phyloP scores from a whole-genome alignment of 2,329 filamentous ascomycete genomes.

The Aspergillus hortae region DNA sequence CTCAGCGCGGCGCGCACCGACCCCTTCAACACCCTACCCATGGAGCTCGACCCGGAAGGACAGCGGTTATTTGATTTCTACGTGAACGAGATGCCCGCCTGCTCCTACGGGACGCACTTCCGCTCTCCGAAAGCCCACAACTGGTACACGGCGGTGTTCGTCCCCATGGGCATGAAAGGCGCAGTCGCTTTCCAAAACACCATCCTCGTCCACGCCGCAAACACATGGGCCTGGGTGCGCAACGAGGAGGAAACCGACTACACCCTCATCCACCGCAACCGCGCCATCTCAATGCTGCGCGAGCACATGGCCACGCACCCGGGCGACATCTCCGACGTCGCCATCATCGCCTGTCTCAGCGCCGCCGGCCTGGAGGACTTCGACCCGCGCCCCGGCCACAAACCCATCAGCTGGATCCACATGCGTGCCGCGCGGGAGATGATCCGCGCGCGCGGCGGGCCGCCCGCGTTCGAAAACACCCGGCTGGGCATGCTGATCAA shows the following conservation, averaged over 20 bases:
- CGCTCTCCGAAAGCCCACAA: slow-evolving; percentile 33
- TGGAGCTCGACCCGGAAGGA: slow-evolving; percentile 29
- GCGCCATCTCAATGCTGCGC: slow-evolving; percentile 31
- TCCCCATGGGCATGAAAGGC: slow-evolving; percentile 40
- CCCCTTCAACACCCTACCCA: slow-evolving; percentile 35
- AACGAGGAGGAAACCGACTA: slow-evolving; percentile 29
- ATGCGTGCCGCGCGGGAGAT: slow-evolving; percentile 38
- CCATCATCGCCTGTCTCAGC: slow-evolving; percentile 38
- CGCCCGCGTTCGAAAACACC: slow-evolving; percentile 33
- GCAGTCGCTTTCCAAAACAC: slow-evolving; percentile 37
- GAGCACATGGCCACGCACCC: slow-evolving; percentile 30
- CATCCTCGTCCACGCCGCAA: slow-evolving; percentile 37
- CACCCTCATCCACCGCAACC: slow-evolving; percentile 30
- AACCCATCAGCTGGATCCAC: slow-evolving; percentile 37
- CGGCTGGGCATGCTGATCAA: slow-evolving; percentile 40
- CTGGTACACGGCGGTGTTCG: slow-evolving; percentile 38
- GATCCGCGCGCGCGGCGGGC: slow-evolving; percentile 36
- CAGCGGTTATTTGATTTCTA: slow-evolving; percentile 39
- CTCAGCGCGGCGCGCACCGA: slow-evolving; percentile 37
- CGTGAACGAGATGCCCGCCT: slow-evolving; percentile 38
- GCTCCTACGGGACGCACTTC: slow-evolving; percentile 37
- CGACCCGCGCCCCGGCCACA: slow-evolving; percentile 35
- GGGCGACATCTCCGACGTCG: slow-evolving; percentile 33
- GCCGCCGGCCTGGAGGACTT: slow-evolving; percentile 40
- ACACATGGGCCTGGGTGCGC: slow-evolving; percentile 36